These are phyloP conservation scores for Ambrosia hybrid DNA, from an alignment of 140 eudicot species.

Conservation along the genomic window DNA sequence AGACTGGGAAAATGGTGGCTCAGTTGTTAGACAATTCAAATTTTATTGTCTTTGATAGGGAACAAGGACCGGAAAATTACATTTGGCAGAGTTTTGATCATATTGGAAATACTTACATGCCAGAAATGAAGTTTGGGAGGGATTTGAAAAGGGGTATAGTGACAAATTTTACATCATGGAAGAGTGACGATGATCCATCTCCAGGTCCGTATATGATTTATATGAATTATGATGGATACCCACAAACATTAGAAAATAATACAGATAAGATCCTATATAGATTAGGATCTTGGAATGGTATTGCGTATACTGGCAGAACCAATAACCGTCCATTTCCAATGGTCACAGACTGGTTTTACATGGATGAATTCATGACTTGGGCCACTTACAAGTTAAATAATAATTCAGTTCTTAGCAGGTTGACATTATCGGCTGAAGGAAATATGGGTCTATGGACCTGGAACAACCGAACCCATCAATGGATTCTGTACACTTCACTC, in stretches of 20 bases:
- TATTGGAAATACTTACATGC: conserved; percentile 8
- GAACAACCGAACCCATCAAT: conserved; percentile 18
- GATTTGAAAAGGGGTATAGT: conserved; percentile 18
- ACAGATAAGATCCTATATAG: background rate
- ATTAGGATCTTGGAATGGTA: conserved; percentile 33
- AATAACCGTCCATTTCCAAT: conserved; percentile 16
- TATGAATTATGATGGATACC: too few species aligned
- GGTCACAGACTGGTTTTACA: background rate
- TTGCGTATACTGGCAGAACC: conserved; percentile 18
- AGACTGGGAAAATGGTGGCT: too few species aligned
- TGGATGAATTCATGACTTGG: conserved; percentile 17
- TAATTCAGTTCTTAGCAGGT: conserved; percentile 11
- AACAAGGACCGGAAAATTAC: background rate
- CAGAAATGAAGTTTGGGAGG: background rate
- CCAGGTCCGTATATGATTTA: conserved; percentile 6
- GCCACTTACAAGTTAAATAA: background rate
- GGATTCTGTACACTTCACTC: conserved; percentile 17
- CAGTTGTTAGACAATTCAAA: background rate
- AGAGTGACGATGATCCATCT: conserved; percentile 26
- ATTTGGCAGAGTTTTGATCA: conserved; percentile 43
- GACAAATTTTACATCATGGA: conserved; percentile 33
- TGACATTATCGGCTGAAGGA: conserved; percentile 23
- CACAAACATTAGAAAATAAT: background rate
- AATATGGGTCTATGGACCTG: conserved; percentile 10
- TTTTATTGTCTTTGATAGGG: conserved; percentile 17